phyloP scores from a whole-genome alignment of 371 early-diverging fungal genomes.

The Mucor circinelloides region DNA sequence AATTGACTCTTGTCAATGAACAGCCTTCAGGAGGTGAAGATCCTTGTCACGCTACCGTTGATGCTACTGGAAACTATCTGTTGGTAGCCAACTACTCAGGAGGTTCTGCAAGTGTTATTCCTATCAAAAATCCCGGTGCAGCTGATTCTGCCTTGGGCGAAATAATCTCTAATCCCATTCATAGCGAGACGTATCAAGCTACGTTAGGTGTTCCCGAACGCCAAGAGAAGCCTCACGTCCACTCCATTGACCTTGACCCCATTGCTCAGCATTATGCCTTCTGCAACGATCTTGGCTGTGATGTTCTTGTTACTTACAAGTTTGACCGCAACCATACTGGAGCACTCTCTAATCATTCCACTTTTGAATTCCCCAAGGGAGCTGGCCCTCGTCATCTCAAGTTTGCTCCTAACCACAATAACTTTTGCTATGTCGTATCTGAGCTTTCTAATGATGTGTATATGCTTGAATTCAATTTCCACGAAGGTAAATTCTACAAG shows the following conservation, averaged over 20 bases:
- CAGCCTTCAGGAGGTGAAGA: slow-evolving; percentile 34
- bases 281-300: slow-evolving; percentile 34
- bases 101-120: slow-evolving; percentile 31
- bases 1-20: slow-evolving; percentile 24
- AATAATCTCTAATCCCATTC: neutral
- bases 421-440: slow-evolving; percentile 37
- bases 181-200: slow-evolving; percentile 12
- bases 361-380: slow-evolving; percentile 39
- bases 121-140: slow-evolving; percentile 15
- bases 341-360: slow-evolving; percentile 2
- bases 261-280: slow-evolving; percentile 28
- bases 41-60: slow-evolving; percentile 37
- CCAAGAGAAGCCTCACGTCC: slow-evolving; percentile 49
- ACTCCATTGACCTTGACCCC: slow-evolving; percentile 41
- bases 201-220: slow-evolving; percentile 36
- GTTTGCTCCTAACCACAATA: slow-evolving; percentile 32
- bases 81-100: slow-evolving; percentile 46
- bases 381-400: slow-evolving; percentile 50
- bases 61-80: slow-evolving; percentile 20
- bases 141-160: slow-evolving; percentile 9
- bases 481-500: slow-evolving; percentile 32
- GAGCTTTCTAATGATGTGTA: slow-evolving; percentile 42
- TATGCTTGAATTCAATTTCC: slow-evolving; percentile 37
- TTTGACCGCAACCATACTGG: slow-evolving; percentile 21
- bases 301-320: slow-evolving; percentile 31